A percentile compares a stretch with the other conserved stretches of the same genome.
Evolutionary conservation across 2,329 filamentous ascomycete species (phyloP).

Genomic region (Ophiognomonia clavigignenti-juglandacearum): DNA sequence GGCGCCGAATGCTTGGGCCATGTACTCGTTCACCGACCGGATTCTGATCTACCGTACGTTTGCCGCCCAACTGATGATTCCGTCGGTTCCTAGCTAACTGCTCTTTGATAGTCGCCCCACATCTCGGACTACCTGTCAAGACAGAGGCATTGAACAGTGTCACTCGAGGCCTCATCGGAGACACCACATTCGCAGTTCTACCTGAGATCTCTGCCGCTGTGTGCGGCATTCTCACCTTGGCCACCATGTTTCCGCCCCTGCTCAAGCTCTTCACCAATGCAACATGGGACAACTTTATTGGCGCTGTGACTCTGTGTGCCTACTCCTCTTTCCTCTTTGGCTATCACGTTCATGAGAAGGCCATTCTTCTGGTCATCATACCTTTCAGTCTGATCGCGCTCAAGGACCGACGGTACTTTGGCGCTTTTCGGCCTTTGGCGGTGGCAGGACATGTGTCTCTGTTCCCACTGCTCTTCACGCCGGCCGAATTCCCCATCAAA

Average conservation of each 20-base stretch:
- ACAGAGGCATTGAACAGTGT: constrained; percentile 76
- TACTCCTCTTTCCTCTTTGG: constrained; percentile 97
- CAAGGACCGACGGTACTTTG: constrained; percentile 82
- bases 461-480: constrained; percentile 89
- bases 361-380: constrained; percentile 87
- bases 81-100: constrained; percentile 23
- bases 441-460: constrained; percentile 93
- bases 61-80: not conserved
- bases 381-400: constrained; percentile 92
- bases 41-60: constrained; percentile 71
- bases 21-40: constrained; percentile 89
- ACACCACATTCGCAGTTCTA: constrained; percentile 89
- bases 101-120: constrained; percentile 65
- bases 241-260: constrained; percentile 76
- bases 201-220: constrained; percentile 76
- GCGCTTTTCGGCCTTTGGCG: constrained; percentile 85
- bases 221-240: constrained; percentile 78
- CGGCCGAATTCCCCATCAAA: constrained; percentile 90
- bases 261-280: constrained; percentile 76
- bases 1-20: constrained; percentile 95
- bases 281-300: constrained; percentile 85
- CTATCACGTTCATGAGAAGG: constrained; percentile 99
- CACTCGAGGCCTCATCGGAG: constrained; percentile 86
- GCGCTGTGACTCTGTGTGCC: constrained; percentile 84
- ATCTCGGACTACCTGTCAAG: constrained; percentile 69